A percentile compares a stretch with the other conserved stretches of the same genome.
phyloP scores from a whole-genome alignment of 1,284 basidiomycete genomes.

The Boletus sp. region DNA sequence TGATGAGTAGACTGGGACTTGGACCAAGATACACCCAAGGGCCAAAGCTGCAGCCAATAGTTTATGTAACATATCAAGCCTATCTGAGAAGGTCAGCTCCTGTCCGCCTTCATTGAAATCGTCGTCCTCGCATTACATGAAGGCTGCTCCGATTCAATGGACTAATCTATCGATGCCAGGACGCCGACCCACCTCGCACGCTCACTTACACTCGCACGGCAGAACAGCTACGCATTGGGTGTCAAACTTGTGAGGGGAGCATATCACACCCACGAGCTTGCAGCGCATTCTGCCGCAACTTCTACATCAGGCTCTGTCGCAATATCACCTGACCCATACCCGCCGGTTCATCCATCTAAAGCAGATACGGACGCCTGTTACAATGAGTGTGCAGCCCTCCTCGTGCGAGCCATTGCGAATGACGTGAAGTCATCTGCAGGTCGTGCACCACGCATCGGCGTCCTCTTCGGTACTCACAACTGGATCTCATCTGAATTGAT shows the following conservation, averaged over 20 bases:
- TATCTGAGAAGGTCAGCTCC: conserved; percentile 67
- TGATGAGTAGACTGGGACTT: conserved; percentile 1
- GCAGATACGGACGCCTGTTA: conserved; percentile 80
- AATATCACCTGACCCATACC: conserved; percentile 56
- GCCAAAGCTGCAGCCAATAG: conserved; percentile 53
- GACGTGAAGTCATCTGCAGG: conserved; percentile 19
- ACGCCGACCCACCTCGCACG: conserved; percentile 67
- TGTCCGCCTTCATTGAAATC: conserved; percentile 2
- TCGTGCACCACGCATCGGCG: conserved; percentile 50
- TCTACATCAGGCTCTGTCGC: conserved; percentile 20
- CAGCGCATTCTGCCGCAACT: conserved; percentile 41
- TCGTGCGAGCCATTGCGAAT: conserved; percentile 56
- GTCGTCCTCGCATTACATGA: background rate
- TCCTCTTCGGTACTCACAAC: conserved; percentile 90
- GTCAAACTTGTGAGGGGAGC: conserved; percentile 96
- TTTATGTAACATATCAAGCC: conserved; percentile 84
- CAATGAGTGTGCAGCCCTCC: conserved; percentile 61
- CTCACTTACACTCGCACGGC: conserved; percentile 68
- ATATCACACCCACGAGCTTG: conserved; percentile 80
- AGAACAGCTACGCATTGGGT: conserved; percentile 76
- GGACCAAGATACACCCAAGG: background rate
- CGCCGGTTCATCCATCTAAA: conserved; percentile 71
- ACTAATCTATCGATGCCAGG: conserved; percentile 36
- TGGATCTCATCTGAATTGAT: conserved; percentile 63
- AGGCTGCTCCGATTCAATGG: conserved; percentile 4